Evolutionary conservation across 306 rosid species (phyloP), one percentile per base, ranked within the genome.

Genomic region (Quercus cerris): DNA sequence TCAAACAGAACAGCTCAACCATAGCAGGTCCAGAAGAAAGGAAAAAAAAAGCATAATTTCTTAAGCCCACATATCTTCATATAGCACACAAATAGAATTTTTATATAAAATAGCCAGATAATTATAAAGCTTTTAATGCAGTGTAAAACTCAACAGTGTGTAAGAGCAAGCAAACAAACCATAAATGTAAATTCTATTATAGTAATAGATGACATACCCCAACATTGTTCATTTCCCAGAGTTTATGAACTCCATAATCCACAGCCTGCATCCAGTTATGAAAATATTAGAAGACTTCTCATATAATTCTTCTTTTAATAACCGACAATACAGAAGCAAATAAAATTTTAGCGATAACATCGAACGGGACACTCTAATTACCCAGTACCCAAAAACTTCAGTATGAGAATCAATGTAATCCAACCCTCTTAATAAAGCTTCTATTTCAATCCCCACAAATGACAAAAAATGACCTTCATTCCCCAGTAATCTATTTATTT

Each of bases 231-330:
- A 41, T 3, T 85, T 93, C 99, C 99, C 99, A 95, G 23, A 95
- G 78, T 88, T 87, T 91, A 78, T 91, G 94, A 81, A 95, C 94
- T 66, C 99, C 99, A 76, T 93, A 93, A 93, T 95, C 99, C 68
- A 95, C 97, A 74, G 91, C 99, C 98, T 94, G 92, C 81, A 92
- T 41, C 73, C 59, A 79, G 22, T 31, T 74, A 61, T 54, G 19
- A 20, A 70, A 17, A 55, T 35, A 35, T 3, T 66, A 66, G 17
- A 31, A 58, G 56, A 38, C 71, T 5, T 71, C 35, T 71, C 22
- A n/a, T 31, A 30, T 72, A 49, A 49, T 49, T 13, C 4, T 10
- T 49, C 54, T 49, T 49, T 49, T 13, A 49, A 49, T 12, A 49
- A 49, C 46, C 0, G 46, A 8, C 12, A 41, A 41, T 41, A 8